phyloP scores from a whole-genome alignment of 257 asterid genomes.

The Salvia splendens region DNA sequence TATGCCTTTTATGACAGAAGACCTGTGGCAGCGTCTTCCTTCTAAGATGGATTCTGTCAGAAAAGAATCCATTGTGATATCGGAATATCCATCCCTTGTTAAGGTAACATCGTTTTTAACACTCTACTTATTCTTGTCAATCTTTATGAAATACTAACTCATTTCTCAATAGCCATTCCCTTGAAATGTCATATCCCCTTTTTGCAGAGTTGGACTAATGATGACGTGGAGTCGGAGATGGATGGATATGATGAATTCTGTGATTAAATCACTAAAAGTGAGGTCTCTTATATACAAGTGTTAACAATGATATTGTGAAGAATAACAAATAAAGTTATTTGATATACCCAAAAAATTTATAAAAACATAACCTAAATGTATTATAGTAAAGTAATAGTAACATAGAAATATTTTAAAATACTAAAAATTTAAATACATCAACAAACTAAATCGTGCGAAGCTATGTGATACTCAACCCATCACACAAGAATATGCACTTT shows the following conservation, averaged over 20 bases:
- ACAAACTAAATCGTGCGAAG: no score
- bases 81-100: conserved; percentile 73
- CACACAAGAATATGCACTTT: no score
- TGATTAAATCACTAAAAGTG: conserved; percentile 66
- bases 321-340: no score
- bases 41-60: conserved; percentile 51
- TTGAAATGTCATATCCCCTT: conserved; percentile 3
- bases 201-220: conserved; percentile 75
- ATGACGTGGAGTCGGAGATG: conserved; percentile 75
- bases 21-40: conserved; percentile 98
- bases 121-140: background rate
- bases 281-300: no score
- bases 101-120: conserved; percentile 49
- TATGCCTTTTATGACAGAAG: conserved; percentile 95
- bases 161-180: conserved; percentile 16
- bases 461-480: no score
- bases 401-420: no score
- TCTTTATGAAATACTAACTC: background rate
- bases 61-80: conserved; percentile 80
- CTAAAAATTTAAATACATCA: no score
- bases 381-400: no score
- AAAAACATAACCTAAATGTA: no score
- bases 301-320: no score
- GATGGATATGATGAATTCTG: conserved; percentile 56
- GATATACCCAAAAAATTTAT: no score